Evolutionary conservation across 495 filamentous ascomycete species (phyloP).

Genomic region (Wilcoxina mikolae): DNA sequence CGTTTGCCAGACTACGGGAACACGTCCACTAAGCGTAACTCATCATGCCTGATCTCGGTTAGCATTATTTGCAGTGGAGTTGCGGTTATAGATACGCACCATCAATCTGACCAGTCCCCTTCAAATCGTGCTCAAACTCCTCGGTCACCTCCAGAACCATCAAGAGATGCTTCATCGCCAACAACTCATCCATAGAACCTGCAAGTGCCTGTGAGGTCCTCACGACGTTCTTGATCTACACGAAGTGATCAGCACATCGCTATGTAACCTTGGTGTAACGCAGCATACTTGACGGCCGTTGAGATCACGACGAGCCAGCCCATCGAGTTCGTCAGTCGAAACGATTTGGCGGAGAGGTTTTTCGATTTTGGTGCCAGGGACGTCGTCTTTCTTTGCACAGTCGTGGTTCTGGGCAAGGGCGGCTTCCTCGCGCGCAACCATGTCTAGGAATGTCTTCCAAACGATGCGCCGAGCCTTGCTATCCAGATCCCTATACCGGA

Average conservation of each 20-base stretch:
- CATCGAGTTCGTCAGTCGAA: conserved; percentile 17
- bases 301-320: conserved; percentile 15
- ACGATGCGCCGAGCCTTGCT: conserved; percentile 21
- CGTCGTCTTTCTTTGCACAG: neutral
- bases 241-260: neutral
- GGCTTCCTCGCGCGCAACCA: conserved; percentile 20
- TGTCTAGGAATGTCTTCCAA: conserved; percentile 29
- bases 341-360: conserved; percentile 18
- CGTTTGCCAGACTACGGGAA: too few relatives aligned
- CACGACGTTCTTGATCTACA: conserved; percentile 59
- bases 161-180: conserved; percentile 54
- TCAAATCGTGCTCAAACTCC: conserved; percentile 51
- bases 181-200: conserved; percentile 41
- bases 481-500: conserved; percentile 30
- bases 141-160: conserved; percentile 51
- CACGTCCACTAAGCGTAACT: conserved; percentile 17
- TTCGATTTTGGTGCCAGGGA: neutral
- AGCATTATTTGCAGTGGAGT: neutral
- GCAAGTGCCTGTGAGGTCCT: conserved; percentile 56
- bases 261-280: neutral
- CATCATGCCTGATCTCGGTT: conserved; percentile 10
- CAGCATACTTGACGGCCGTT: conserved; percentile 26
- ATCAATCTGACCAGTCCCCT: conserved; percentile 33
- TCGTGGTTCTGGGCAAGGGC: conserved; percentile 14
- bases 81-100: conserved; percentile 21